A percentile compares a stretch with the other conserved stretches of the same genome.
phyloP scores from a whole-genome alignment of 1,284 basidiomycete species.

The Coniferiporia weirii region DNA sequence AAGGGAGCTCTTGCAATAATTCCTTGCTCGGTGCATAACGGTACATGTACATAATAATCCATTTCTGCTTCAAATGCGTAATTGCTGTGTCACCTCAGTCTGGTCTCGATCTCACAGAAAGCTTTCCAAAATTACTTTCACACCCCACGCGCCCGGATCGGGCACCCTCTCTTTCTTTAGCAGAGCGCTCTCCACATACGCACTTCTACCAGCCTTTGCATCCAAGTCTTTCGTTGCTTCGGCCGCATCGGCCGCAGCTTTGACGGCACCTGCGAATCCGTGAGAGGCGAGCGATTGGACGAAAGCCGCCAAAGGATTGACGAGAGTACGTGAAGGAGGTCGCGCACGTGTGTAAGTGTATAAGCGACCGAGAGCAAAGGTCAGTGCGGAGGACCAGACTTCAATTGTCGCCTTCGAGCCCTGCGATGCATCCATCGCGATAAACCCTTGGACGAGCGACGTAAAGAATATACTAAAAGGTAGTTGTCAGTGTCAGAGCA shows the following conservation, averaged over 20 bases:
- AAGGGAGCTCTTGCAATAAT: too few species aligned
- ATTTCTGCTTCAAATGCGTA: not conserved
- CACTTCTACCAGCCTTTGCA: slow-evolving; percentile 86
- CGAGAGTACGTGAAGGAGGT: slow-evolving; percentile 83
- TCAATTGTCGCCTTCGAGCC: slow-evolving; percentile 38
- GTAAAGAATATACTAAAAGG: slow-evolving; percentile 77
- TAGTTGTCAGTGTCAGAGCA: not conserved
- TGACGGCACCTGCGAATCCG: slow-evolving; percentile 44
- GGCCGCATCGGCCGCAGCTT: slow-evolving; percentile 63
- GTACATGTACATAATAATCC: not conserved
- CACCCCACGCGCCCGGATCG: slow-evolving; percentile 89
- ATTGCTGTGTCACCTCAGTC: not conserved
- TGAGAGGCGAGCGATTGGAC: slow-evolving; percentile 42
- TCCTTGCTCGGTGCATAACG: too few species aligned
- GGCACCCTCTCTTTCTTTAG: slow-evolving; percentile 67
- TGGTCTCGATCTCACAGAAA: slow-evolving; percentile 24
- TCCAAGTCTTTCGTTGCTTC: slow-evolving; percentile 69
- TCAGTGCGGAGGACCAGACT: slow-evolving; percentile 61
- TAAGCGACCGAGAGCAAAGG: slow-evolving; percentile 62
- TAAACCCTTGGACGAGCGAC: slow-evolving; percentile 74
- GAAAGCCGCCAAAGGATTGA: slow-evolving; percentile 90
- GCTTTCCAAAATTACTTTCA: slow-evolving; percentile 72
- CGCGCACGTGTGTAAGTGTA: slow-evolving; percentile 88
- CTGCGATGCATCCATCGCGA: slow-evolving; percentile 32
- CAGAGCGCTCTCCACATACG: slow-evolving; percentile 76